These are phyloP conservation scores for Irpex lacteus DNA, from an alignment of 1,284 basidiomycete species.

Conservation along the genomic window DNA sequence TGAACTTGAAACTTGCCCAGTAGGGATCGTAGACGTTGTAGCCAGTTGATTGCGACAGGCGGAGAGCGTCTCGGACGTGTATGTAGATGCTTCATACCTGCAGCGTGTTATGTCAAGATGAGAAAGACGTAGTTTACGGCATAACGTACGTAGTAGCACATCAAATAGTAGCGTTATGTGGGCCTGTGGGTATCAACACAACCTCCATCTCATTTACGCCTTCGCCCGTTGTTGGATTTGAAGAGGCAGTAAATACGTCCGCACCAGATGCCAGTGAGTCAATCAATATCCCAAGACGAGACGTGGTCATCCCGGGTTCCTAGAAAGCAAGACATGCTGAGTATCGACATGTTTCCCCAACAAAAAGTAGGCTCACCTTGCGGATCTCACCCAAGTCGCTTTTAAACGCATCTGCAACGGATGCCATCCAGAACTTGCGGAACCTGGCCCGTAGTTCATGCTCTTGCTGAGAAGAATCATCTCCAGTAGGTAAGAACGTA, in stretches of 20 bases:
- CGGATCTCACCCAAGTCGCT: conserved; percentile 76
- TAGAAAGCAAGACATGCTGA: conserved; percentile 25
- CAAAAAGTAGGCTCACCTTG: conserved; percentile 44
- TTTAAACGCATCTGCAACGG: conserved; percentile 73
- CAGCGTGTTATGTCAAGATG: too few species aligned
- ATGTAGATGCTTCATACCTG: too few species aligned
- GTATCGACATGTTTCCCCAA: not conserved
- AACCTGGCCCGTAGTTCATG: conserved; percentile 60
- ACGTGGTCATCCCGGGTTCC: conserved; percentile 69
- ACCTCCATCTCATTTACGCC: conserved; percentile 51
- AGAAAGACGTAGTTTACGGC: not conserved
- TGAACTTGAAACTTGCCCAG: too few species aligned
- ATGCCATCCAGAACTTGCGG: conserved; percentile 78
- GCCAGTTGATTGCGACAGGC: too few species aligned
- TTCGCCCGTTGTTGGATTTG: conserved; percentile 16
- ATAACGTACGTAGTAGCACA: not conserved
- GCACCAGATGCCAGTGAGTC: conserved; percentile 77
- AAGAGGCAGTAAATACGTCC: conserved; percentile 56
- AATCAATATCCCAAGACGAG: conserved; percentile 66
- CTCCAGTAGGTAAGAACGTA: conserved; percentile 44
- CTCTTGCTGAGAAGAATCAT: conserved; percentile 38
- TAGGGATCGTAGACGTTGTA: too few species aligned
- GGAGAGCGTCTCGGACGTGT: too few species aligned
- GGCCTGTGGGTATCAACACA: conserved; percentile 27
- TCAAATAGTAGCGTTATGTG: not conserved